These are phyloP conservation scores for Friedmanniomyces endolithicus DNA, from an alignment of 495 filamentous ascomycete species.

Conservation along the genomic window DNA sequence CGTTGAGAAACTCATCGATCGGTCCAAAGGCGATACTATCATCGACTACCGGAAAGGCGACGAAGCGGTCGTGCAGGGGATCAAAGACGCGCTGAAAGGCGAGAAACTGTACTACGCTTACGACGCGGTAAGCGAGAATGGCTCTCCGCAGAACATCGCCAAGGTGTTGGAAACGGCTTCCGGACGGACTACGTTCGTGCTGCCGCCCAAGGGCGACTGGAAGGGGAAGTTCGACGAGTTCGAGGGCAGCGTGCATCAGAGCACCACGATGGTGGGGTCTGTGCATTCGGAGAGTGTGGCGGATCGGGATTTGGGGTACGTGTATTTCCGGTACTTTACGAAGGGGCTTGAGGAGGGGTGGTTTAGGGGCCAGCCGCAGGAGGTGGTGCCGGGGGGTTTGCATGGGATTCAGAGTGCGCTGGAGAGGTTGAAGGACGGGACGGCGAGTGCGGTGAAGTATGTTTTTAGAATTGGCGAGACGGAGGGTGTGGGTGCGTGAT, in stretches of 20 bases:
- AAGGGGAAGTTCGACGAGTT: conserved; percentile 20
- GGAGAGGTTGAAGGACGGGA: conserved; percentile 30
- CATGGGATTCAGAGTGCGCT: conserved; percentile 44
- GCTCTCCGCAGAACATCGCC: conserved; percentile 37
- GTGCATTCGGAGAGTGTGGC: conserved; percentile 33
- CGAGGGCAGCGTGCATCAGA: conserved; percentile 19
- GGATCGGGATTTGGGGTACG: conserved; percentile 43
- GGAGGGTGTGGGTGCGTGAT: neutral
- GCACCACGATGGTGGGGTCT: conserved; percentile 35
- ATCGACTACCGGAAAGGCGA: conserved; percentile 59
- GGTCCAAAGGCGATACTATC: conserved; percentile 52
- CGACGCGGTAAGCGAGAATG: conserved; percentile 48
- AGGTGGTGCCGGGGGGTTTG: conserved; percentile 48
- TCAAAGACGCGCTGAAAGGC: conserved; percentile 38
- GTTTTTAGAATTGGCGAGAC: conserved; percentile 17
- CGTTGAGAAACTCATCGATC: conserved; percentile 49
- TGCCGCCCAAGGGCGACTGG: conserved; percentile 27
- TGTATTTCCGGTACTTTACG: conserved; percentile 17
- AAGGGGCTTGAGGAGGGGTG: conserved; percentile 42
- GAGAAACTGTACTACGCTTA: conserved; percentile 36
- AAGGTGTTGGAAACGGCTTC: conserved; percentile 34
- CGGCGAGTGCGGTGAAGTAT: conserved; percentile 24
- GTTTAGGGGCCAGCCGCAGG: conserved; percentile 49
- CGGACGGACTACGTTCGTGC: conserved; percentile 44
- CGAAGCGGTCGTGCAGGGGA: conserved; percentile 38